Evolutionary conservation across 2,329 filamentous ascomycete genomes (phyloP).

Genomic region (Curvularia sp.): DNA sequence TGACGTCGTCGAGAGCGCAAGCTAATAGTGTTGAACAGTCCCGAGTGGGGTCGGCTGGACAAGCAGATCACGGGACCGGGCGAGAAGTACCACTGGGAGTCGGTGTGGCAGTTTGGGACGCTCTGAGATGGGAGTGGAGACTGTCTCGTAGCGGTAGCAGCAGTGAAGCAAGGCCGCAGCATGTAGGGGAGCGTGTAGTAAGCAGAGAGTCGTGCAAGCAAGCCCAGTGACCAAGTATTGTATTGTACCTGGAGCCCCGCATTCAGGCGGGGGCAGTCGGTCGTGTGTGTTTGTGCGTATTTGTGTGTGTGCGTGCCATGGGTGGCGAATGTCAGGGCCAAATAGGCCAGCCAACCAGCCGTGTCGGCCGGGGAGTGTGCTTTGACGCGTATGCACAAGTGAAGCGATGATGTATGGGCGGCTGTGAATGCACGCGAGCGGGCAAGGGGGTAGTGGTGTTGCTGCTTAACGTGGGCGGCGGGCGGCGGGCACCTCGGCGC

Average conservation of each 20-base stretch:
- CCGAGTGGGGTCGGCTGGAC: constrained; percentile 43
- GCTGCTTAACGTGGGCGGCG: constrained; percentile 22
- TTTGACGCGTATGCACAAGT: background rate
- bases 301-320: constrained; percentile 1
- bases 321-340: background rate
- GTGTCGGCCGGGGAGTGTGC: no score
- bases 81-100: constrained; percentile 45
- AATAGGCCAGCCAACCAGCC: background rate
- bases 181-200: constrained; percentile 12
- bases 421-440: constrained; percentile 3
- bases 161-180: background rate
- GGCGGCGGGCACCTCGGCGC: constrained; percentile 26
- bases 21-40: constrained; percentile 38
- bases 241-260: constrained; percentile 24
- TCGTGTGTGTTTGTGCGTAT: background rate
- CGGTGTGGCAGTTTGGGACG: constrained; percentile 44
- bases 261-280: constrained; percentile 17
- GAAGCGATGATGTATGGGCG: constrained; percentile 8
- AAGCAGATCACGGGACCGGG: constrained; percentile 45
- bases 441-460: constrained; percentile 13
- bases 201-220: constrained; percentile 13
- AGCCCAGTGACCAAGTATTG: constrained; percentile 10
- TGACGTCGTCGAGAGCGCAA: constrained; percentile 4
- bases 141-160: background rate
- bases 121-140: constrained; percentile 17